Base-by-base conservation (phyloP, 2,329 filamentous ascomycete genomes). In the Pseudogymnoascus sp. region DNA sequence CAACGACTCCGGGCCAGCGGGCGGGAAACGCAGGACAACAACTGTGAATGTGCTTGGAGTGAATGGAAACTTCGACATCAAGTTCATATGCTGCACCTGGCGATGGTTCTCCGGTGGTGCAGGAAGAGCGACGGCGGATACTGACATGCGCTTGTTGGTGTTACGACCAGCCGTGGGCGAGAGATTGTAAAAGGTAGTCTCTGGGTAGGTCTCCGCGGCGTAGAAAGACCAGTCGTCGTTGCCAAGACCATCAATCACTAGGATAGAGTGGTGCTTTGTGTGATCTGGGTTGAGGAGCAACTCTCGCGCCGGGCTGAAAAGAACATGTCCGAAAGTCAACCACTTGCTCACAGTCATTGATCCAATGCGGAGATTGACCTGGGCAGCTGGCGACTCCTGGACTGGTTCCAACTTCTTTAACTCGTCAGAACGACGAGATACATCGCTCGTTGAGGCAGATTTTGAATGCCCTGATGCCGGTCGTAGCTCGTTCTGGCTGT, bases 181-280 rank as follows among this genome's bases (percentile, higher is more conserved):
- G 22, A 93, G 78, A 69, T 92, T 91, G 76, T 90, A 93, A 64
- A 94, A 87, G 1, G 84, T 87, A 0, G 87, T 87, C 0, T 80
- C 79, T 0, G 88, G 87, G 65, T 93, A 93, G 1, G 88, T 91
- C 69, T 92, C 84, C 6, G 90, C 88, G 18, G 89, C 89, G 67
- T 91, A 93, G 71, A 90, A 92, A 0, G 89, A 92, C 90, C 90
- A 94, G 70, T 94, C 90, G 66, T 88, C 85, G 69, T 91, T 92
- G n/a, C 90, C 90, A 30, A 94, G 84, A 4, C 90, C 90, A 74
- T 94, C 90, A 61, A 94, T 81, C 15, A 94, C 87, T 3, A 94
- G 79, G 25, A 94, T 84, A 0, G 83, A 85, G 61, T 77, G 87
- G 60, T 75, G 82, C 75, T 80, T 87, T 12, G 72, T 62, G 4